These are phyloP conservation scores for Pyrenochaeta sp. DNA, from an alignment of 2,329 filamentous ascomycete genomes.

Conservation along the genomic window DNA sequence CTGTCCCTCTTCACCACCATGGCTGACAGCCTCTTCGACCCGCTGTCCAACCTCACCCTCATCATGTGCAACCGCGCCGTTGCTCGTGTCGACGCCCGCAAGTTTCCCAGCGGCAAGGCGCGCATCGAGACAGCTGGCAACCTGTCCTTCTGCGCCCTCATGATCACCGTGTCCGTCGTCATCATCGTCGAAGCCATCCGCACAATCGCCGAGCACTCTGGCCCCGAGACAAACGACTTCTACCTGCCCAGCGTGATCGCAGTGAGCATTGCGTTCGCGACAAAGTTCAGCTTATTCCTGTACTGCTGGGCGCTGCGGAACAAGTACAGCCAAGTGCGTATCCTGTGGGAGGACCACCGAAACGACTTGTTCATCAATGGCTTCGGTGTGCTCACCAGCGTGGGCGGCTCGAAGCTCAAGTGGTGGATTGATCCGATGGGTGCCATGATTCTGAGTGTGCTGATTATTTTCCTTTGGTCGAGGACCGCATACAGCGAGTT, in stretches of 20 bases:
- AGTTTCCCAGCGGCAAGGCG: conserved; percentile 91
- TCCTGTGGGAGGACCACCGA: conserved; percentile 95
- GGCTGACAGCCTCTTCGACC: conserved; percentile 95
- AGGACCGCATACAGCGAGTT: conserved; percentile 89
- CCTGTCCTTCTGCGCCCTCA: conserved; percentile 94
- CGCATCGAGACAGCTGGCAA: conserved; percentile 95
- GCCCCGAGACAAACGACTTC: conserved; percentile 66
- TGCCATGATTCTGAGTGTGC: conserved; percentile 79
- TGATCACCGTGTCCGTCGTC: conserved; percentile 90
- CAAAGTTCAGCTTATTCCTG: conserved; percentile 82
- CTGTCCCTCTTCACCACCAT: conserved; percentile 96
- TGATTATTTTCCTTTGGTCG: conserved; percentile 84
- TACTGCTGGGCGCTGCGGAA: conserved; percentile 94
- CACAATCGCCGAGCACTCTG: conserved; percentile 65
- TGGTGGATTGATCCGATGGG: conserved; percentile 98
- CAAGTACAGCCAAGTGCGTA: conserved; percentile 89
- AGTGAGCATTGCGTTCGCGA: conserved; percentile 81
- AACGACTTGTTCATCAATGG: conserved; percentile 98
- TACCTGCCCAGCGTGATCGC: conserved; percentile 85
- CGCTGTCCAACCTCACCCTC: conserved; percentile 84
- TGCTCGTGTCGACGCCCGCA: conserved; percentile 80
- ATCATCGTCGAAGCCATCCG: conserved; percentile 86
- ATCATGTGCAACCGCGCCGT: conserved; percentile 89
- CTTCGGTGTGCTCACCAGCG: conserved; percentile 86
- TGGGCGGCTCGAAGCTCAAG: conserved; percentile 84